Conservation (phyloP, 148 eudicot species). For the Tetragonia tetragonoides region DNA sequence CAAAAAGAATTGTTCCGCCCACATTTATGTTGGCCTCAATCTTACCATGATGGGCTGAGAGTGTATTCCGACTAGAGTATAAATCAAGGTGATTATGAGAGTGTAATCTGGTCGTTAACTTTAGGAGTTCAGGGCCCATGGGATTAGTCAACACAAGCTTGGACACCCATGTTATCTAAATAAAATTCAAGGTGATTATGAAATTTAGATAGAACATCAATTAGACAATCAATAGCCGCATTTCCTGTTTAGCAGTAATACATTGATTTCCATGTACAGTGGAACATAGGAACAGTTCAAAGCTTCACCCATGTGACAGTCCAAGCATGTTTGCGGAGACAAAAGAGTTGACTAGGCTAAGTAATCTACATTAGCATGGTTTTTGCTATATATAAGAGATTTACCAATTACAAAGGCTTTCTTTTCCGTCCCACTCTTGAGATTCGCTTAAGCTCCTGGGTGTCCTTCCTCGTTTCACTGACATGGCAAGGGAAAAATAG, state of each 20-base stretch:
- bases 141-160: background rate
- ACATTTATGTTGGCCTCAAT: too few species aligned
- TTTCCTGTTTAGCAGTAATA: background rate
- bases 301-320: background rate
- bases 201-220: background rate
- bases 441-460: slow-evolving; percentile 73
- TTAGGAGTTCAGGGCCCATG: background rate
- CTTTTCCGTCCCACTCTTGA: slow-evolving; percentile 52
- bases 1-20: too few species aligned
- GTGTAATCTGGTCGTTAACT: background rate
- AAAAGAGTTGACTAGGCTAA: background rate
- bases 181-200: background rate
- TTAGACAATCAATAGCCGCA: background rate
- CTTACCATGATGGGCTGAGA: background rate
- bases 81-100: too few species aligned
- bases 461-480: slow-evolving; percentile 75
- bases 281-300: background rate
- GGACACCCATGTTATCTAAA: too few species aligned
- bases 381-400: background rate
- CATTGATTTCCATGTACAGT: background rate
- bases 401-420: slow-evolving; percentile 64
- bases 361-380: background rate
- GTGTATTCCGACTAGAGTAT: too few species aligned
- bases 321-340: background rate
- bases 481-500: slow-evolving; percentile 15